phyloP scores from a whole-genome alignment of 192 early-diverging fungal species.

The Backusella sp. region DNA sequence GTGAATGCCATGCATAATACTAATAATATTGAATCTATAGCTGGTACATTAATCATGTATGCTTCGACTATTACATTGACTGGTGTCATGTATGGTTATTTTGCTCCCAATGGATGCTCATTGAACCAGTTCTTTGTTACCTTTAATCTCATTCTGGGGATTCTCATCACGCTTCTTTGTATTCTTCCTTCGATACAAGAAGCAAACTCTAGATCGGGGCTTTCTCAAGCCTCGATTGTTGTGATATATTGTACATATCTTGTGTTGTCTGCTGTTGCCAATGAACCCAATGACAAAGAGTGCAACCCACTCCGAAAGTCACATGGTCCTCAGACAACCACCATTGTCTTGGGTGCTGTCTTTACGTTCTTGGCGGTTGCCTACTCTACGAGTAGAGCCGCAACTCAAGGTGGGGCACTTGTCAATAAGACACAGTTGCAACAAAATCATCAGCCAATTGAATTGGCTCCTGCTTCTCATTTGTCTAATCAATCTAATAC shows the following conservation, averaged over 20 bases:
- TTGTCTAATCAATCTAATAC: slow-evolving; percentile 3
- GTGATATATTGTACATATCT: slow-evolving; percentile 92
- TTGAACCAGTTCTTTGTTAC: slow-evolving; percentile 95
- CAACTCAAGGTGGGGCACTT: slow-evolving; percentile 77
- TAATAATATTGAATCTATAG: not conserved
- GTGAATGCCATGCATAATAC: no score
- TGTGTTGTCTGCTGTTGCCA: slow-evolving; percentile 79
- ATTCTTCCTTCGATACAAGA: slow-evolving; percentile 84
- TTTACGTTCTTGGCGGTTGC: slow-evolving; percentile 92
- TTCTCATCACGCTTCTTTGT: slow-evolving; percentile 62
- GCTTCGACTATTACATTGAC: slow-evolving; percentile 69
- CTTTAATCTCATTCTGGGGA: slow-evolving; percentile 77
- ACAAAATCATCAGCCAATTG: slow-evolving; percentile 46
- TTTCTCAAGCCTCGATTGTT: slow-evolving; percentile 95
- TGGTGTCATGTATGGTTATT: slow-evolving; percentile 81
- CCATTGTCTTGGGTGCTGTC: slow-evolving; percentile 81
- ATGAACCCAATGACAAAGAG: slow-evolving; percentile 57
- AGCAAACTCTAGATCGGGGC: slow-evolving; percentile 83
- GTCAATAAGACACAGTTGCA: slow-evolving; percentile 34
- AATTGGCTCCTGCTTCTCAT: slow-evolving; percentile 48
- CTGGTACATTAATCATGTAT: slow-evolving; percentile 69
- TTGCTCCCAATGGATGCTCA: slow-evolving; percentile 70
- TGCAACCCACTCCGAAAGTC: slow-evolving; percentile 86
- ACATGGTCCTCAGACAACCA: slow-evolving; percentile 75
- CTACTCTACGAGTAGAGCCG: slow-evolving; percentile 89